phyloP scores from a whole-genome alignment of 768 basidiomycete species.

The Cystoderma amianthinum region DNA sequence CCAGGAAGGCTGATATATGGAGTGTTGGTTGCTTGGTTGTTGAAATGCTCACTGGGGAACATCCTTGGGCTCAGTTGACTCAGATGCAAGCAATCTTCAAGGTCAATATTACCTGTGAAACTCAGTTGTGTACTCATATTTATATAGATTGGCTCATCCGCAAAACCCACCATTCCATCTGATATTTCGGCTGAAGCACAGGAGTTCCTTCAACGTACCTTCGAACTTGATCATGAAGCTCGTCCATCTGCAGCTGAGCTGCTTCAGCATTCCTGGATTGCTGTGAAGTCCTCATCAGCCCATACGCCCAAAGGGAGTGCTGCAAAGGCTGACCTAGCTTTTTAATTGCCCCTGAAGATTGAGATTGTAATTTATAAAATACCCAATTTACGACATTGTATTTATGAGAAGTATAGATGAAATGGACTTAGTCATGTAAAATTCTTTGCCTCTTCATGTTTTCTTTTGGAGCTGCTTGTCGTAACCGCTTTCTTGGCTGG shows the following conservation, averaged over 20 bases:
- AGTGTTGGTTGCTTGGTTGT: conserved; percentile 92
- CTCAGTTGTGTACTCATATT: not conserved
- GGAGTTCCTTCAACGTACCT: conserved; percentile 80
- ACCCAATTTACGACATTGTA: not conserved
- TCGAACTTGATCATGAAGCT: conserved; percentile 75
- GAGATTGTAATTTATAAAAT: not conserved
- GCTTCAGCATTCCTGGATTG: conserved; percentile 69
- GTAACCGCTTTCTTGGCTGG: conserved; percentile 60
- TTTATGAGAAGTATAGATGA: not conserved
- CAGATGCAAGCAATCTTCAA: conserved; percentile 99
- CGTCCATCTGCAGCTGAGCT: conserved; percentile 77
- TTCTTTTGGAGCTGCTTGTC: conserved; percentile 30
- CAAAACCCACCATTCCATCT: conserved; percentile 80
- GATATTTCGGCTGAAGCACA: conserved; percentile 89
- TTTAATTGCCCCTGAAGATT: not conserved
- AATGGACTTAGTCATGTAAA: not conserved
- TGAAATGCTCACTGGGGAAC: conserved; percentile 95
- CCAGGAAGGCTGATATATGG: conserved; percentile 93
- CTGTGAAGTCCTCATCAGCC: conserved; percentile 5
- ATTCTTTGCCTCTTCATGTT: conserved; percentile 21
- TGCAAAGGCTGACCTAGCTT: not conserved
- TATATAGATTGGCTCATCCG: conserved; percentile 82
- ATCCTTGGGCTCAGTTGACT: conserved; percentile 91
- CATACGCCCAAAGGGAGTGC: conserved; percentile 3
- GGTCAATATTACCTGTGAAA: conserved; percentile 32